A percentile compares a stretch with the other conserved stretches of the same genome.
phyloP scores from a whole-genome alignment of 305 asterid genomes.

The Fraxinus baroniana region DNA sequence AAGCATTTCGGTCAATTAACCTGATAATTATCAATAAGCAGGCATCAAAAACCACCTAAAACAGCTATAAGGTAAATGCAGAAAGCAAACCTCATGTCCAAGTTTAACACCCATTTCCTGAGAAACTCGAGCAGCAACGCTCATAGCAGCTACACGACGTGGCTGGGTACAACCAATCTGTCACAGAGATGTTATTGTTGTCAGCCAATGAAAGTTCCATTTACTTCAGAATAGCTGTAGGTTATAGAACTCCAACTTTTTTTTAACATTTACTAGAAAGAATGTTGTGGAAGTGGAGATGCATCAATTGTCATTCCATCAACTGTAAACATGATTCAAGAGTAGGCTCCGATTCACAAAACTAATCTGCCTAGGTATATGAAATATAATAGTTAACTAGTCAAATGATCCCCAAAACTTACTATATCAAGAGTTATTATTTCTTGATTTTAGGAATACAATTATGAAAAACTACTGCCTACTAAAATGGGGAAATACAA shows the following conservation, averaged over 20 bases:
- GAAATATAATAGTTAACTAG: not conserved
- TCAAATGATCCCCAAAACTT: not conserved
- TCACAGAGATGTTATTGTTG: constrained; percentile 15
- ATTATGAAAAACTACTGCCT: not conserved
- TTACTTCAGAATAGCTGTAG: constrained; percentile 6
- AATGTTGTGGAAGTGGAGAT: not conserved
- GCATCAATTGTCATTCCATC: not conserved
- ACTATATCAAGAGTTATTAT: not conserved
- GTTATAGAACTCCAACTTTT: not conserved
- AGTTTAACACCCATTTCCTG: constrained; percentile 98
- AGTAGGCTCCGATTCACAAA: constrained; percentile 4
- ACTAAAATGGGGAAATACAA: not conserved
- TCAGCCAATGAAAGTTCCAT: constrained; percentile 15
- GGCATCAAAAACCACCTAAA: constrained; percentile 16
- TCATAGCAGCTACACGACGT: constrained; percentile 97
- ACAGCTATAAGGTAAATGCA: constrained; percentile 16
- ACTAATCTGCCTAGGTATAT: not conserved
- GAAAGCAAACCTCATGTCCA: constrained; percentile 72
- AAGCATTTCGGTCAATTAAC: not conserved
- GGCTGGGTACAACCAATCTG: constrained; percentile 95
- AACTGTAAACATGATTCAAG: constrained; percentile 9
- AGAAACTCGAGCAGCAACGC: constrained; percentile 93
- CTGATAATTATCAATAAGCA: not conserved
- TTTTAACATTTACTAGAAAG: not conserved
- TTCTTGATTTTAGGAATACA: not conserved